These are phyloP conservation scores for Neonectria neomacrospora DNA, from an alignment of 2,329 filamentous ascomycete genomes.

Conservation along the genomic window DNA sequence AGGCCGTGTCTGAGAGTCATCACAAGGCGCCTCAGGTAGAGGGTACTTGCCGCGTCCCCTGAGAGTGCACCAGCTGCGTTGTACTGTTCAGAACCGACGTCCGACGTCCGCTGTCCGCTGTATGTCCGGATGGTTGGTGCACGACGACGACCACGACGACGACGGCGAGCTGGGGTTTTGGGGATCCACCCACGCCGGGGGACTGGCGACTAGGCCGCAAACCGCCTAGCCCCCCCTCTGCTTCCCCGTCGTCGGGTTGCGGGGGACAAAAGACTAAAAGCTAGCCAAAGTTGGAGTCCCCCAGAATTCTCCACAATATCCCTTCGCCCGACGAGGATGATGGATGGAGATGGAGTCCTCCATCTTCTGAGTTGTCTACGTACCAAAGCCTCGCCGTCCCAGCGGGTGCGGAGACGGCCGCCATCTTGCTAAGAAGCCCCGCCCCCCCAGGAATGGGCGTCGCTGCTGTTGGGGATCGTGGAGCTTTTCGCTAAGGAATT, in stretches of 20 bases:
- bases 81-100: no score
- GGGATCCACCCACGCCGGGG: conserved; percentile 26
- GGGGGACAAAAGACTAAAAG: conserved; percentile 38
- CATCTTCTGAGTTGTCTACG: no score
- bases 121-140: not conserved
- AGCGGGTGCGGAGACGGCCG: conserved; percentile 27
- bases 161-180: conserved; percentile 8
- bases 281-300: conserved; percentile 38
- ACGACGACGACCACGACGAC: no score
- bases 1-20: conserved; percentile 19
- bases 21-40: conserved; percentile 6
- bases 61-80: not conserved
- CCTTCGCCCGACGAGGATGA: conserved; percentile 39
- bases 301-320: conserved; percentile 43
- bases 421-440: no score
- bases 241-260: conserved; percentile 36
- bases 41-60: not conserved
- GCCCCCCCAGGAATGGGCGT: conserved; percentile 18
- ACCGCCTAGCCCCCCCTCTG: not conserved
- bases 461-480: conserved; percentile 23
- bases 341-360: no score
- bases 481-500: no score
- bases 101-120: not conserved
- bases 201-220: not conserved
- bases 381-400: conserved; percentile 36